Conservation (phyloP, 75 land plant genomes). For the Ceratopteris richardii region DNA sequence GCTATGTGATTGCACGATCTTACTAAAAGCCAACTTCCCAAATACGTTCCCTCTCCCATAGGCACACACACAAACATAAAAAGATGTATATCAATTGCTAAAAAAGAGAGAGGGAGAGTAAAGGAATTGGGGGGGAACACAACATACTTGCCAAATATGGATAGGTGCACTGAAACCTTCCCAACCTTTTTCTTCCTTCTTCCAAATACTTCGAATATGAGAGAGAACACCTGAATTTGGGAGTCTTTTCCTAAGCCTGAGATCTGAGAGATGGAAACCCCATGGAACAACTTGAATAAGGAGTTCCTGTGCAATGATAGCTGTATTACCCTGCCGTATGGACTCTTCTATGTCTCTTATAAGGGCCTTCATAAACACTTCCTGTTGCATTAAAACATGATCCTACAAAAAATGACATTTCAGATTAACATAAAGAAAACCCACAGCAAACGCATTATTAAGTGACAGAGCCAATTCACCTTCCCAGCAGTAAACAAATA, state of each 20-base stretch:
- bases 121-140: too few relatives aligned
- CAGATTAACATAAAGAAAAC: too few relatives aligned
- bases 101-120: too few relatives aligned
- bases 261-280: constrained; percentile 76
- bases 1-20: too few relatives aligned
- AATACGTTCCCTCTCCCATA: too few relatives aligned
- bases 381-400: constrained; percentile 45
- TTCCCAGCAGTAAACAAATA: constrained; percentile 1
- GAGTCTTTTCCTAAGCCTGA: constrained; percentile 43
- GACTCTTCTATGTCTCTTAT: constrained; percentile 67
- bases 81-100: too few relatives aligned
- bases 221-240: constrained; percentile 28
- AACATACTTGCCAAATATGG: constrained; percentile 85
- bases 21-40: too few relatives aligned
- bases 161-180: constrained; percentile 79
- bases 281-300: constrained; percentile 64
- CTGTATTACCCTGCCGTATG: constrained; percentile 48
- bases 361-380: constrained; percentile 50
- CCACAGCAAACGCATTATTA: too few relatives aligned
- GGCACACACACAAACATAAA: too few relatives aligned
- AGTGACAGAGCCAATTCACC: background rate
- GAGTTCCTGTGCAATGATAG: constrained; percentile 74
- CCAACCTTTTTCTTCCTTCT: constrained; percentile 39
- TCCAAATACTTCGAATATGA: constrained; percentile 42
- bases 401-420: constrained; percentile 52